These are phyloP conservation scores for Tympanopsis confertula DNA, from an alignment of 2,329 filamentous ascomycete genomes.

Conservation along the genomic window DNA sequence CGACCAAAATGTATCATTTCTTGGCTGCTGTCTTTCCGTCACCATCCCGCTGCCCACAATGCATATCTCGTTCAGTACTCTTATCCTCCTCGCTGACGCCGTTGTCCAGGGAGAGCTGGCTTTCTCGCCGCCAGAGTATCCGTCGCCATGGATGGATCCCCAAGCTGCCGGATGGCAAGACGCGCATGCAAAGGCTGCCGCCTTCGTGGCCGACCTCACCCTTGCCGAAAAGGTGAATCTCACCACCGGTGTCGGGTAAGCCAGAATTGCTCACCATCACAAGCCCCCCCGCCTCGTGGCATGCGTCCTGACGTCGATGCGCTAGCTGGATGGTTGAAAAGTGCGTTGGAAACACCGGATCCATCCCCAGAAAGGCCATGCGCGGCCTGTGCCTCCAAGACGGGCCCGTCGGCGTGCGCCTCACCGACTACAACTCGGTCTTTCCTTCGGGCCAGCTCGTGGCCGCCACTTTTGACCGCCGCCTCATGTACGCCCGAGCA, in stretches of 20 bases:
- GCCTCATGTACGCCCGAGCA: slow-evolving; percentile 40
- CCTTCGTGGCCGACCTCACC: slow-evolving; percentile 74
- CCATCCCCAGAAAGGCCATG: slow-evolving; percentile 48
- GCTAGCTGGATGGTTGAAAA: slow-evolving; percentile 53
- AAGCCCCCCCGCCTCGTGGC: neutral
- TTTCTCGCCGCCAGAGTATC: slow-evolving; percentile 76
- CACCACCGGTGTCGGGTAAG: slow-evolving; percentile 77
- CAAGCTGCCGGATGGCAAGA: slow-evolving; percentile 60
- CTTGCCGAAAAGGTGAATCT: slow-evolving; percentile 86
- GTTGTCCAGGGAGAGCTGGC: too few species aligned
- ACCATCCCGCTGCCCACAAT: too few species aligned
- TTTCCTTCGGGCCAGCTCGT: slow-evolving; percentile 62
- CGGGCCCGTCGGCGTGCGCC: slow-evolving; percentile 54
- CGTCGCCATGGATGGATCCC: slow-evolving; percentile 77
- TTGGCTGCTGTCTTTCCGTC: too few species aligned
- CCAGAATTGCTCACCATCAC: too few species aligned
- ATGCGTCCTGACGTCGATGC: neutral
- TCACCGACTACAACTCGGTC: slow-evolving; percentile 54
- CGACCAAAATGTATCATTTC: too few species aligned
- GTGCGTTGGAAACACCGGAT: slow-evolving; percentile 68
- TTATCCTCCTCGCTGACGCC: too few species aligned
- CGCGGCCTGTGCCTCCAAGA: slow-evolving; percentile 57
- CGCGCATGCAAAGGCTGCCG: slow-evolving; percentile 64
- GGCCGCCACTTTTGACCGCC: slow-evolving; percentile 60
- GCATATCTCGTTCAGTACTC: too few species aligned